Evolutionary conservation across 2,329 filamentous ascomycete species (phyloP).

Genomic region (Cercospora brassicicola): DNA sequence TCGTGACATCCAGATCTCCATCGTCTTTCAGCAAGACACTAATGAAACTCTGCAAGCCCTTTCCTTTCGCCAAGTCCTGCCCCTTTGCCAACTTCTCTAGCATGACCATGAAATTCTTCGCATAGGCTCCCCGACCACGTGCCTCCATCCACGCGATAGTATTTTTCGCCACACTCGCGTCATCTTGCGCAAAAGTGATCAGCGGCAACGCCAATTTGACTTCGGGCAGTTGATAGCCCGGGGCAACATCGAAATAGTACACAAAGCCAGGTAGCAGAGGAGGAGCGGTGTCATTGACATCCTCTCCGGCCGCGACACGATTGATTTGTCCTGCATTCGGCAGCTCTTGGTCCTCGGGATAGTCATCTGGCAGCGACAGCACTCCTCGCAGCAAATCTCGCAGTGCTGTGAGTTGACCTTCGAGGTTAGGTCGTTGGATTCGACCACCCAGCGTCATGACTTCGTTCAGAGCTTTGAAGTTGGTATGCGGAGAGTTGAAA

Average conservation of each 20-base stretch:
- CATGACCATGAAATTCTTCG: not conserved
- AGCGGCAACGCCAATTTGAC: not conserved
- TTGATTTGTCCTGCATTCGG: not conserved
- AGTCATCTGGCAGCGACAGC: not conserved
- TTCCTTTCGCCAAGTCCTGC: not conserved
- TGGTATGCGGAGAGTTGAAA: not conserved
- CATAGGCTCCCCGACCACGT: not conserved
- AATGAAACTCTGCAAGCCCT: not conserved
- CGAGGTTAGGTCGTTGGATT: not conserved
- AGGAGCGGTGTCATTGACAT: not conserved
- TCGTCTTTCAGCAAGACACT: not conserved
- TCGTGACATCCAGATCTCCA: not conserved
- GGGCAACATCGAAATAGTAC: not conserved
- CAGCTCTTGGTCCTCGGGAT: not conserved
- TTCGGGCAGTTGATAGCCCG: not conserved
- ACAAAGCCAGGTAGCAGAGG: not conserved
- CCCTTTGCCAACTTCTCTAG: not conserved
- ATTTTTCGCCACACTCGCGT: not conserved
- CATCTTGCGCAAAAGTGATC: not conserved
- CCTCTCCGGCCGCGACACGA: not conserved
- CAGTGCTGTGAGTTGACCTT: not conserved
- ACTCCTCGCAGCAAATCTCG: not conserved
- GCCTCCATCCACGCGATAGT: not conserved
- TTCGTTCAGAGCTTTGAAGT: not conserved
- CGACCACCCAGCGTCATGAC: not conserved